Base-by-base conservation (phyloP, 305 asterid species). In the Fraxinus velutina region DNA sequence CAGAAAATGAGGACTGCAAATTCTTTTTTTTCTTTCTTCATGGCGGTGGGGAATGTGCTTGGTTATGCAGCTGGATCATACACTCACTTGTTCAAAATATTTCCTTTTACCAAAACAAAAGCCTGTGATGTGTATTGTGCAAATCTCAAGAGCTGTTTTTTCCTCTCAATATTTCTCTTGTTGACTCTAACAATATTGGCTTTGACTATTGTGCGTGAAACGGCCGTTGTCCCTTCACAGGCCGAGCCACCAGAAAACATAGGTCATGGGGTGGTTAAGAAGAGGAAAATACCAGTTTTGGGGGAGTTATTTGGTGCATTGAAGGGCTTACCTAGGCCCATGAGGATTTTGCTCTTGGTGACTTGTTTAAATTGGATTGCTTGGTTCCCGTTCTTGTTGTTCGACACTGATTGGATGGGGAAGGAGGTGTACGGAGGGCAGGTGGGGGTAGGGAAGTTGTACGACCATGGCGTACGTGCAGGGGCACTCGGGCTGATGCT, bases 101-200 rank as follows among this genome's bases (percentile, higher is more conserved):
- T 89, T 81, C 88, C 91, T 7, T 88, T 89, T 22, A 75, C 90
- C 0, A 80, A 73, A 78, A 89, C 92, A 4, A 13, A 7, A 9
- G 91, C 92, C 30, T 89, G 92, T 21, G 91, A 89, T 34, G 15
- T 85, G n/a, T 89, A 89, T 74, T 89, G 92, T n/a, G 92, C 92
- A 10, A 89, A 89, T 6, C 88, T 89, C 27, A 89, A 89, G 70
- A 80, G 85, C 68, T 89, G 92, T 76, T 89, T 89, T 44, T 36
- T 88, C 30, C 80, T 89, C 81, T 84, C 91, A 21, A 82, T 89
- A 4, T 85, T 86, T 0, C 90, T 89, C 7, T 76, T 89, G 6
- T 10, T 84, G 4, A 27, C 55, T 27, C 0, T 88, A 21, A 88
- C 92, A 17, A 71, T 79, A 1, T 0, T 88, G 34, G 92, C 89